Base-by-base conservation (phyloP, 192 early-diverging fungal species). In the Glomus cerebriforme region DNA sequence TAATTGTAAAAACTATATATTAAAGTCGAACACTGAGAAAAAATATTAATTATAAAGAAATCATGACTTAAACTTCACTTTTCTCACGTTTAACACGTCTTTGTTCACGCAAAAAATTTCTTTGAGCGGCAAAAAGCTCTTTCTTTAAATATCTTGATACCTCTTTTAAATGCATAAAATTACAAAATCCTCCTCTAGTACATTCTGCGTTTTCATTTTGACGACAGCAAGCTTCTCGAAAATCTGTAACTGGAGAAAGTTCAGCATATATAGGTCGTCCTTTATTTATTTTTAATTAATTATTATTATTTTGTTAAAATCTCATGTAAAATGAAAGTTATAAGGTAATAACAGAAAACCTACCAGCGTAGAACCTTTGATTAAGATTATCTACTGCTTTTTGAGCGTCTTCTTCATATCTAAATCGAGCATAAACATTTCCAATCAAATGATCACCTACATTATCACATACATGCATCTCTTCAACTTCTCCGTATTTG, bases 161-260 rank as follows among this genome's bases (percentile, higher is more conserved):
- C 66, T 92, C 88, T 77, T 96, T 95, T 58, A 99, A 87, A 86
- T 99, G 98, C 98, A 99, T 98, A 88, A 99, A 99, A 86, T 98
- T 99, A 87, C 98, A 99, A 79, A 96, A 92, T 9, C 97, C 97
- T 32, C 96, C 96, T 17, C 97, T 93, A 80, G 92, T 95, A 87
- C 98, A 99, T 83, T 97, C 95, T 72, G 91, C 87, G 62, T 88
- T 95, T 80, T 99, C 98, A 83, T 99, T 93, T 83, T 98, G 97
- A 35, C 97, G 91, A 83, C 98, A 99, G 83, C 96, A 97, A 2
- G 98, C 97, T 89, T 99, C 98, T 59, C 94, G 90, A 81, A 99
- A 98, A 83, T 98, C 96, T 6, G 96, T 96, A 7, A 99, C 97
- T 22, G 98, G 98, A 59, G 95, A 97, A 37, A 99, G 87, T 86